These are phyloP conservation scores for Beta macrorhiza DNA, from an alignment of 179 eudicot species.

Conservation along the genomic window DNA sequence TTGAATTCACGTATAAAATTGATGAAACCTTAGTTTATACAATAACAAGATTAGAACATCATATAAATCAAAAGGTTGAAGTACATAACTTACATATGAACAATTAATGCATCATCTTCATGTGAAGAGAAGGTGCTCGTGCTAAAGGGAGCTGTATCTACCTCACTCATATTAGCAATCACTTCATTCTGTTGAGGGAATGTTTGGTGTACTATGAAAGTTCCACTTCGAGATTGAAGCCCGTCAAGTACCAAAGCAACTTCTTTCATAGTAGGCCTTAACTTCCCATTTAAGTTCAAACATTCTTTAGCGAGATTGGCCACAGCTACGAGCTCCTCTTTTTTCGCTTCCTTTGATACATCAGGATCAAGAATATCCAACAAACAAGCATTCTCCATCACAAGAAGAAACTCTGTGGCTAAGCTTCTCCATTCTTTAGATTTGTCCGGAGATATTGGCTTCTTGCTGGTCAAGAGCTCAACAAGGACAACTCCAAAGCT, in stretches of 20 bases:
- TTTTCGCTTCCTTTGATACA: constrained; percentile 19
- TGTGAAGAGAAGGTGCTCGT: constrained; percentile 19
- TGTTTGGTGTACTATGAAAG: neutral
- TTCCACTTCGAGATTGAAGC: constrained; percentile 15
- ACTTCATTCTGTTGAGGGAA: neutral
- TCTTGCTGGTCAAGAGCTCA: constrained; percentile 43
- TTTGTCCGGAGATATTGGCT: constrained; percentile 26
- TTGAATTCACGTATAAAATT: no score
- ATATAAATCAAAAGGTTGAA: no score
- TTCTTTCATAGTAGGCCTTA: constrained; percentile 40
- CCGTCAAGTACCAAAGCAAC: constrained; percentile 22
- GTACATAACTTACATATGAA: neutral
- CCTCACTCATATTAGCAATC: constrained; percentile 13
- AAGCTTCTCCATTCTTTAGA: constrained; percentile 33
- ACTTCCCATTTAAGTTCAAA: constrained; percentile 35
- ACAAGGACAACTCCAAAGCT: constrained; percentile 50
- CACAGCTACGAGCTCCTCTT: constrained; percentile 27
- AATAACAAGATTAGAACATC: no score
- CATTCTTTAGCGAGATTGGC: constrained; percentile 41
- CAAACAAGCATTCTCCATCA: constrained; percentile 25
- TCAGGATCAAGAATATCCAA: constrained; percentile 29
- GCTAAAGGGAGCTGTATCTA: constrained; percentile 5
- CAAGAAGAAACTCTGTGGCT: constrained; percentile 26
- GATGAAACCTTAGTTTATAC: no score
- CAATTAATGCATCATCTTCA: neutral